A percentile compares a stretch with the other conserved stretches of the same genome.
phyloP scores from a whole-genome alignment of 148 eudicot species.

The Fallopia convolvulus region DNA sequence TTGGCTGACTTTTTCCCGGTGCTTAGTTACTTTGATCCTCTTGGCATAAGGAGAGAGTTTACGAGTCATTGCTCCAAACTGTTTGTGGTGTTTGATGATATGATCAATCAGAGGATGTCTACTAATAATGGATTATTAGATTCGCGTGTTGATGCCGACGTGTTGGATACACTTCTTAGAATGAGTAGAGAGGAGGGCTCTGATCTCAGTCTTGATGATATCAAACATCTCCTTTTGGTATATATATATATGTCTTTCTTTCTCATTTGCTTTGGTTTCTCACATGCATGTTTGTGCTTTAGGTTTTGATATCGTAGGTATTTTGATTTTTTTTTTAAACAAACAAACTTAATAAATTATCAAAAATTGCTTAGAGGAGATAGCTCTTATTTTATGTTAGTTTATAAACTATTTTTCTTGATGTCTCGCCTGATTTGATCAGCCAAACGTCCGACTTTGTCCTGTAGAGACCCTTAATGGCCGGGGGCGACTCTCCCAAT shows the following conservation, averaged over 20 bases:
- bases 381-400: too few relatives aligned
- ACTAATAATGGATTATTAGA: neutral
- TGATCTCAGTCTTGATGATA: conserved; percentile 23
- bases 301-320: too few relatives aligned
- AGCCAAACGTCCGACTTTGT: too few relatives aligned
- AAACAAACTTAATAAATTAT: too few relatives aligned
- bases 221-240: conserved; percentile 27
- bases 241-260: neutral
- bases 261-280: too few relatives aligned
- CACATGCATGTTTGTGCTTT: too few relatives aligned
- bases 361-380: too few relatives aligned
- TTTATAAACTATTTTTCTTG: too few relatives aligned
- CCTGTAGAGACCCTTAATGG: too few relatives aligned
- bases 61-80: neutral
- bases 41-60: neutral
- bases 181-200: conserved; percentile 12
- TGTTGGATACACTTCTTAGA: conserved; percentile 22
- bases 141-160: conserved; percentile 18
- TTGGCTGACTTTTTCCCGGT: conserved; percentile 11
- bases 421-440: too few relatives aligned
- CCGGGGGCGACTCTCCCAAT: too few relatives aligned
- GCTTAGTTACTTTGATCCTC: conserved; percentile 10
- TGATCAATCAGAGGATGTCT: conserved; percentile 16
- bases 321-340: too few relatives aligned
- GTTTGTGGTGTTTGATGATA: conserved; percentile 1